phyloP scores from a whole-genome alignment of 345 rosid species.

The Erucastrum elatum region DNA sequence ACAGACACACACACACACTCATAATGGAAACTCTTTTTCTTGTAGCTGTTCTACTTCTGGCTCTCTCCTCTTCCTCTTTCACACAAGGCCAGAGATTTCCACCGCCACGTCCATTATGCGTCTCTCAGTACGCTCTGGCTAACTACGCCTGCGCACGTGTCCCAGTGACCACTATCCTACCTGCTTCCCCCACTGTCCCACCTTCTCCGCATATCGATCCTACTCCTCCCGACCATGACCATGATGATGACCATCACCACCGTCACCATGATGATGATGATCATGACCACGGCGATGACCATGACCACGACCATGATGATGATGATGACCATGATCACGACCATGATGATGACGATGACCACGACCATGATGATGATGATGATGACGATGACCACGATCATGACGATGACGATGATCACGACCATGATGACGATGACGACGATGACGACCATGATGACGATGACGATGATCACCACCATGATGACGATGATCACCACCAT shows the following conservation, averaged over 20 bases:
- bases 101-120: constrained; percentile 58
- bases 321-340: neutral
- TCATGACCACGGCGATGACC: neutral
- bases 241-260: neutral
- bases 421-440: neutral
- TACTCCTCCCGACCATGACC: constrained; percentile 26
- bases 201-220: constrained; percentile 31
- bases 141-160: constrained; percentile 64
- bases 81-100: constrained; percentile 33
- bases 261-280: neutral
- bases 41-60: constrained; percentile 17
- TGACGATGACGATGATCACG: neutral
- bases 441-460: neutral
- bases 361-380: neutral
- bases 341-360: neutral
- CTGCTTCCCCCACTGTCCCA: constrained; percentile 24
- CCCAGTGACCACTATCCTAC: constrained; percentile 39
- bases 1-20: constrained; percentile 1
- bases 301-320: neutral
- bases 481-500: constrained; percentile 6
- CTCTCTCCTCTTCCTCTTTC: constrained; percentile 14
- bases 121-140: constrained; percentile 62
- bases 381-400: neutral
- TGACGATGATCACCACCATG: neutral
- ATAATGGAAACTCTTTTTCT: constrained; percentile 27